Evolutionary conservation across 768 basidiomycete species (phyloP).

Genomic region (Amanita brunnescens): DNA sequence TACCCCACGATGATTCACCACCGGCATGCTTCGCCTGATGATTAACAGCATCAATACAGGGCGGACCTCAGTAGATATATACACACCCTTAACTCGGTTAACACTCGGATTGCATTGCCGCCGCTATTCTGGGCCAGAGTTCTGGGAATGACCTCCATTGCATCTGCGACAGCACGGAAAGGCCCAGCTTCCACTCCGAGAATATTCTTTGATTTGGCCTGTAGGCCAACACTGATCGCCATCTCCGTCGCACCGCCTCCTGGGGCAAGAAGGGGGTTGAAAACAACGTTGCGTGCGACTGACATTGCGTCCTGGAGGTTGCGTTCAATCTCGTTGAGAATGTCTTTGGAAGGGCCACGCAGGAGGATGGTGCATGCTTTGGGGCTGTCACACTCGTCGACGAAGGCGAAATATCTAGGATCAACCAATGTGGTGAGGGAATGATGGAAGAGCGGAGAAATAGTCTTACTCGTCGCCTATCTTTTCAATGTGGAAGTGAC

Average conservation of each 20-base stretch:
- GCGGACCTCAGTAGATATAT: slow-evolving; percentile 5
- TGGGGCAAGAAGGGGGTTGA: slow-evolving; percentile 89
- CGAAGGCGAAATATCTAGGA: slow-evolving; percentile 88
- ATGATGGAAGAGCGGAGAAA: slow-evolving; percentile 10
- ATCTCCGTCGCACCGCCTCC: slow-evolving; percentile 98
- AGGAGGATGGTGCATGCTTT: slow-evolving; percentile 98
- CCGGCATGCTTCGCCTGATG: slow-evolving; percentile 87
- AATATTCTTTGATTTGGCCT: slow-evolving; percentile 63
- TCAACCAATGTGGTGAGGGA: not conserved
- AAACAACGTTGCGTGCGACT: slow-evolving; percentile 94
- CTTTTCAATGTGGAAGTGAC: slow-evolving; percentile 95
- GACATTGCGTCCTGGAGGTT: slow-evolving; percentile 98
- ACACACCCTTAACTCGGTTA: slow-evolving; percentile 84
- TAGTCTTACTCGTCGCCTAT: slow-evolving; percentile 81
- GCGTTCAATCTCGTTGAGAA: slow-evolving; percentile 95
- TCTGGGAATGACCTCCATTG: slow-evolving; percentile 94
- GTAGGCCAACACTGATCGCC: slow-evolving; percentile 88
- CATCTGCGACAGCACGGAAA: slow-evolving; percentile 87
- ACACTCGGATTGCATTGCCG: slow-evolving; percentile 86
- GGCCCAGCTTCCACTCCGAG: slow-evolving; percentile 90
- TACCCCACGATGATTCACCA: slow-evolving; percentile 87
- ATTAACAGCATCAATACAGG: slow-evolving; percentile 5
- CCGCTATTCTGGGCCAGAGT: slow-evolving; percentile 94
- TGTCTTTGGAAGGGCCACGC: slow-evolving; percentile 96
- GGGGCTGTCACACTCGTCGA: slow-evolving; percentile 82